Conservation (phyloP, 495 filamentous ascomycete species). For the Pseudomonodictys pantanalensis region DNA sequence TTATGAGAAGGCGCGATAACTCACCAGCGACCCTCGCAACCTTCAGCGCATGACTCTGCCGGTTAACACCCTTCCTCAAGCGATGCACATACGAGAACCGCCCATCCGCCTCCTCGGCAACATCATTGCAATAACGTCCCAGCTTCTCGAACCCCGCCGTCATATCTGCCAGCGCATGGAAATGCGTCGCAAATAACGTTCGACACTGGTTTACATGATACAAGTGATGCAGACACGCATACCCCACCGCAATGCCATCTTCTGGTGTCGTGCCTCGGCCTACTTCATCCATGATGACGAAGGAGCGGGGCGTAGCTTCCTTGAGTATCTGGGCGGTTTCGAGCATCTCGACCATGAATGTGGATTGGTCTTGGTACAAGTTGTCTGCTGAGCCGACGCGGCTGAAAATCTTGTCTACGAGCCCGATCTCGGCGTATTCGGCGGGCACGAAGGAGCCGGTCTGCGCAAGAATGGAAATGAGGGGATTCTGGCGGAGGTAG, state of each 20-base stretch:
- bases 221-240: slow-evolving; percentile 80
- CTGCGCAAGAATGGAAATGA: slow-evolving; percentile 91
- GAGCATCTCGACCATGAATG: slow-evolving; percentile 90
- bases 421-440: slow-evolving; percentile 73
- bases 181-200: slow-evolving; percentile 91
- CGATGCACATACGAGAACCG: slow-evolving; percentile 84
- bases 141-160: slow-evolving; percentile 60
- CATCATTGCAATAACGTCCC: slow-evolving; percentile 85
- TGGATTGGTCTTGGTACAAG: slow-evolving; percentile 85
- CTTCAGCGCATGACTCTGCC: slow-evolving; percentile 83
- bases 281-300: slow-evolving; percentile 99
- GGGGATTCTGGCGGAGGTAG: slow-evolving; percentile 88
- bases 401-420: slow-evolving; percentile 91
- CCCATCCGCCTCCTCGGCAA: slow-evolving; percentile 63
- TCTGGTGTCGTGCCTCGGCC: slow-evolving; percentile 89
- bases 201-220: slow-evolving; percentile 71
- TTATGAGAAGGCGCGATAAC: background rate
- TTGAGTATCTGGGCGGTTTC: slow-evolving; percentile 70
- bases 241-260: slow-evolving; percentile 86
- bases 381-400: slow-evolving; percentile 85
- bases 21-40: slow-evolving; percentile 80
- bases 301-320: slow-evolving; percentile 63
- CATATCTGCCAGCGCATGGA: slow-evolving; percentile 81
- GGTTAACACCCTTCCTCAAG: slow-evolving; percentile 77
- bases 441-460: slow-evolving; percentile 90